Percentiles rank a stretch among this genome's conserved stretches.
phyloP scores from a whole-genome alignment of 768 basidiomycete genomes.

The Boletellus emodensis region DNA sequence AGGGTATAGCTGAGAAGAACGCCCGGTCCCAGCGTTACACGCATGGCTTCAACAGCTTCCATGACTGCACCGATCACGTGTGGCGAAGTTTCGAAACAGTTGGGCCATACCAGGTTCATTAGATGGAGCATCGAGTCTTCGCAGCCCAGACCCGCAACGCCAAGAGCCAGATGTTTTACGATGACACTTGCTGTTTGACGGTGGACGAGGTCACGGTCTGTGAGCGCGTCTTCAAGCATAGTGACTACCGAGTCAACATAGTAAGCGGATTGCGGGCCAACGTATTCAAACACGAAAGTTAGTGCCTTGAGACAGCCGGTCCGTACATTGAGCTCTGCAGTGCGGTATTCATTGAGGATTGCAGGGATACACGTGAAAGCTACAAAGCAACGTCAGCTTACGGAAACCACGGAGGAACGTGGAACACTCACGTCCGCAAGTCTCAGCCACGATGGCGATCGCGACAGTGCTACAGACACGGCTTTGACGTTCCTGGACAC shows the following conservation, averaged over 20 bases:
- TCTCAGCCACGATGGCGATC: slow-evolving; percentile 93
- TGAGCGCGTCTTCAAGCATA: slow-evolving; percentile 96
- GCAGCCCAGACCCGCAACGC: slow-evolving; percentile 94
- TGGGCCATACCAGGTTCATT: slow-evolving; percentile 99
- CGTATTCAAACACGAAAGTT: slow-evolving; percentile 99
- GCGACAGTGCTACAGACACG: slow-evolving; percentile 98
- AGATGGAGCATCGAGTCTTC: slow-evolving; percentile 98
- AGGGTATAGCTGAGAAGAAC: slow-evolving; percentile 88
- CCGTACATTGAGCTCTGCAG: slow-evolving; percentile 96
- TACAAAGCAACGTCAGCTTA: slow-evolving; percentile 21
- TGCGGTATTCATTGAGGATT: slow-evolving; percentile 97
- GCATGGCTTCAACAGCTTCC: slow-evolving; percentile 98
- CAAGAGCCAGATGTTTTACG: slow-evolving; percentile 95
- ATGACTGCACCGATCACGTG: slow-evolving; percentile 98
- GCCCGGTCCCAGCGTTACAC: slow-evolving; percentile 92
- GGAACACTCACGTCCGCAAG: slow-evolving; percentile 62
- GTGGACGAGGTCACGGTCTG: slow-evolving; percentile 97
- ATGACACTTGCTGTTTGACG: slow-evolving; percentile 98
- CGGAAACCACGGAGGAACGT: neutral
- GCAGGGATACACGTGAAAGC: slow-evolving; percentile 99
- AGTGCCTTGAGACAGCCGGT: slow-evolving; percentile 98
- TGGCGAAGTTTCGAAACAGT: slow-evolving; percentile 97
- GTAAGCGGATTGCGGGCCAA: slow-evolving; percentile 93
- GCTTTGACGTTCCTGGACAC: slow-evolving; percentile 98
- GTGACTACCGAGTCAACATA: slow-evolving; percentile 97